Evolutionary conservation across 257 asterid genomes (phyloP).

Genomic region (Primulina tabacum): DNA sequence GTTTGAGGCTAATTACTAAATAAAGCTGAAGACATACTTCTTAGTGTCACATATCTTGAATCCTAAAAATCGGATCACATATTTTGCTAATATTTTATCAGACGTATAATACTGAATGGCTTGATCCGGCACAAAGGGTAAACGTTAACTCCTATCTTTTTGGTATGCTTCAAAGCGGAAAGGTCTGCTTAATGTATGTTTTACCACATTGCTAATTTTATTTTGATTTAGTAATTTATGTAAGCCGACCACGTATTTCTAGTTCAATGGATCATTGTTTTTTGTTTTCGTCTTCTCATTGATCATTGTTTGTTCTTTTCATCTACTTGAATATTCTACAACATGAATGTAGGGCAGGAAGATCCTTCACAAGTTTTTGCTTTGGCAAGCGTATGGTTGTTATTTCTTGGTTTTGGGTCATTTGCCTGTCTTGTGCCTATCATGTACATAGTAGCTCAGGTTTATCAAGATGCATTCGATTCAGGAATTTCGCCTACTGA

Average conservation of each 20-base stretch:
- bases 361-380: slow-evolving; percentile 92
- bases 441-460: slow-evolving; percentile 57
- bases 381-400: slow-evolving; percentile 84
- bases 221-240: background rate
- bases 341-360: slow-evolving; percentile 98
- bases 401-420: slow-evolving; percentile 83
- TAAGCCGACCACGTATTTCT: background rate
- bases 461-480: slow-evolving; percentile 60
- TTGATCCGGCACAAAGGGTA: slow-evolving; percentile 9
- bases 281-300: slow-evolving; percentile 25
- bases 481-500: slow-evolving; percentile 44
- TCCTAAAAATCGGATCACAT: too few relatives aligned
- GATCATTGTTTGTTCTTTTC: background rate
- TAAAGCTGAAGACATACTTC: too few relatives aligned
- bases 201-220: too few relatives aligned
- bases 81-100: background rate
- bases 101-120: background rate
- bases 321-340: slow-evolving; percentile 55
- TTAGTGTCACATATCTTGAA: too few relatives aligned
- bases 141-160: too few relatives aligned
- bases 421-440: slow-evolving; percentile 73
- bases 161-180: too few relatives aligned
- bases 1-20: too few relatives aligned
- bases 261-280: slow-evolving; percentile 4
- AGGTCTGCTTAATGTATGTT: too few relatives aligned